Percentiles rank a stretch among this genome's conserved stretches.
Evolutionary conservation across 768 basidiomycete genomes (phyloP).

Genomic region (Flagelloscypha sp.): DNA sequence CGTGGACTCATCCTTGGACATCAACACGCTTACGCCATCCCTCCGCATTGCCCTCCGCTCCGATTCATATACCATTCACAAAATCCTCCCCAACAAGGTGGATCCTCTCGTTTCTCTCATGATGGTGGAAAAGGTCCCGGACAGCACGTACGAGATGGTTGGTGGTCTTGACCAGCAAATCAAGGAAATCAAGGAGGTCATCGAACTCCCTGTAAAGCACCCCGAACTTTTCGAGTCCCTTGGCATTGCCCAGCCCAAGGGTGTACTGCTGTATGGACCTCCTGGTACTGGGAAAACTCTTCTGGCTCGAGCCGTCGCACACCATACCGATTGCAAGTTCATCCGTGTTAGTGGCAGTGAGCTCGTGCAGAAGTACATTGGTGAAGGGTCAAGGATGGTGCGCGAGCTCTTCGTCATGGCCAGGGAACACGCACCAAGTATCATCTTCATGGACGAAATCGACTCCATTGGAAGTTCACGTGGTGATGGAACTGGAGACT

Average conservation of each 20-base stretch:
- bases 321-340: constrained; percentile 97
- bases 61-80: constrained; percentile 94
- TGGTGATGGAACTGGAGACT: constrained; percentile 83
- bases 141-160: constrained; percentile 99
- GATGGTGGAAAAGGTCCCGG: constrained; percentile 99
- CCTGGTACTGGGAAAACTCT: constrained; percentile 97
- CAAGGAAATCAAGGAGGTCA: constrained; percentile 99
- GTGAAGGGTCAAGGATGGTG: constrained; percentile 94
- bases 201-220: constrained; percentile 95
- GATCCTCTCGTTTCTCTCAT: constrained; percentile 97
- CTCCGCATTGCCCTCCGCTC: constrained; percentile 93
- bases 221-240: constrained; percentile 94
- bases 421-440: constrained; percentile 91
- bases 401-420: constrained; percentile 98
- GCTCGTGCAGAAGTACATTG: constrained; percentile 96
- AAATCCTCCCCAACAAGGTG: constrained; percentile 94
- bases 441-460: constrained; percentile 99
- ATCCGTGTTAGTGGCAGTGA: constrained; percentile 93
- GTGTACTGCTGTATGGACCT: constrained; percentile 90
- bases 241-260: constrained; percentile 96
- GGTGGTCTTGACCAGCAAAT: constrained; percentile 97
- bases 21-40: constrained; percentile 70
- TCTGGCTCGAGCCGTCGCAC: constrained; percentile 90
- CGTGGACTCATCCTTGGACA: constrained; percentile 79
- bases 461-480: constrained; percentile 93